phyloP scores from a whole-genome alignment of 345 rosid genomes.

The Reutealis trisperma region DNA sequence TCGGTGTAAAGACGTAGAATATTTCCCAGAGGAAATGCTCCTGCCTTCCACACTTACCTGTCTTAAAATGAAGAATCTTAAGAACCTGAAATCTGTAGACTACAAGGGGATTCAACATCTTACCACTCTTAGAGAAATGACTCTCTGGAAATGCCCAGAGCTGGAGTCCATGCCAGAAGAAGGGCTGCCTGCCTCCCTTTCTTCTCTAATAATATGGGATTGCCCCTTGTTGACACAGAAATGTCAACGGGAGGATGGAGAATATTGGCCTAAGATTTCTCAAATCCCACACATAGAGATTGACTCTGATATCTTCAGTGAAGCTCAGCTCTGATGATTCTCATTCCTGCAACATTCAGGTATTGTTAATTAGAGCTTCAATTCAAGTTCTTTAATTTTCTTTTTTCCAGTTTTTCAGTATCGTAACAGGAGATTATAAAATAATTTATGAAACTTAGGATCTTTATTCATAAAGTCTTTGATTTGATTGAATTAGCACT shows the following conservation, averaged over 20 bases:
- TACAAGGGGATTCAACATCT: conserved; percentile 16
- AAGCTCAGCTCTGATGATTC: not conserved
- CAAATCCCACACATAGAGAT: conserved; percentile 5
- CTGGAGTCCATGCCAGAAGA: conserved; percentile 12
- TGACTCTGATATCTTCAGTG: not conserved
- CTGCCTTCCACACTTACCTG: conserved; percentile 7
- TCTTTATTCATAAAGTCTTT: too few relatives aligned
- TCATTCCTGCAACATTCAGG: not conserved
- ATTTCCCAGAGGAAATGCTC: conserved; percentile 16
- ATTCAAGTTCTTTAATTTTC: not conserved
- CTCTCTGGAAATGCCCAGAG: conserved; percentile 16
- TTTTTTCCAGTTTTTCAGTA: too few relatives aligned
- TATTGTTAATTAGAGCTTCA: not conserved
- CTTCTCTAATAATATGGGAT: conserved; percentile 4
- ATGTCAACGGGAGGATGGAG: not conserved
- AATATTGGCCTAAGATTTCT: conserved; percentile 14
- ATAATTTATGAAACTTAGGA: too few relatives aligned
- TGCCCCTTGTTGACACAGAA: conserved; percentile 13
- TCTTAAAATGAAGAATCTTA: not conserved
- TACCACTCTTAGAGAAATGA: conserved; percentile 18
- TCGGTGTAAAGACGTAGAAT: not conserved
- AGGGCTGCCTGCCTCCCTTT: conserved; percentile 14
- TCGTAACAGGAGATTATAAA: too few relatives aligned
- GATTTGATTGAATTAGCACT: too few relatives aligned
- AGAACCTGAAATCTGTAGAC: conserved; percentile 15